Evolutionary conservation across 148 eudicot species (phyloP).

Genomic region (Simmondsia chinensis): DNA sequence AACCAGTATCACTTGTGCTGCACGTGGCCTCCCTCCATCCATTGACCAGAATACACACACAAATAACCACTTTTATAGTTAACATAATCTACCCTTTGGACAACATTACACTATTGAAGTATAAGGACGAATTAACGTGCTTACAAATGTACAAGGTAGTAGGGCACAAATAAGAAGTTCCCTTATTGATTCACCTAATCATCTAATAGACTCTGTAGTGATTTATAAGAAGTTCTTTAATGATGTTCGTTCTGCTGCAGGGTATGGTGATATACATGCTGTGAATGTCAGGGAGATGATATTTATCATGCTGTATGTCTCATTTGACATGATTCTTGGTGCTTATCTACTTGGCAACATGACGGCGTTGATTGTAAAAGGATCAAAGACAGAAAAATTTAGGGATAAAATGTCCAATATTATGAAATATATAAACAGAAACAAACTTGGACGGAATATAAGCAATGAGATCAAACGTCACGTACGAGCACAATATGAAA

Average conservation of each 20-base stretch:
- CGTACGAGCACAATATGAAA: constrained; percentile 55
- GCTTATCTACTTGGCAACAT: constrained; percentile 72
- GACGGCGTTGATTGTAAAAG: constrained; percentile 71
- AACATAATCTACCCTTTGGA: too few relatives aligned
- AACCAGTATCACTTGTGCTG: too few relatives aligned
- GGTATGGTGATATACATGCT: constrained; percentile 79
- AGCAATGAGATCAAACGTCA: constrained; percentile 64
- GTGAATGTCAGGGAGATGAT: constrained; percentile 74
- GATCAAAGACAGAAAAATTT: constrained; percentile 56
- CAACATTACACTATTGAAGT: too few relatives aligned
- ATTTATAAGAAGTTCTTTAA: too few relatives aligned
- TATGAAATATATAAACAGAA: constrained; percentile 56
- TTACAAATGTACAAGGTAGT: too few relatives aligned
- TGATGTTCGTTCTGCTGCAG: constrained; percentile 20
- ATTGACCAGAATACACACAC: too few relatives aligned
- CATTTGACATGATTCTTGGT: constrained; percentile 70
- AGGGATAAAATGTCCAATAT: constrained; percentile 68
- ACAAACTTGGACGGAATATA: constrained; percentile 47
- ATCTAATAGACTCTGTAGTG: not conserved
- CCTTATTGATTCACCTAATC: too few relatives aligned
- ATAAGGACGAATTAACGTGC: too few relatives aligned
- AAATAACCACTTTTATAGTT: too few relatives aligned
- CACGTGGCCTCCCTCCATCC: too few relatives aligned
- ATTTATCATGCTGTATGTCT: constrained; percentile 67
- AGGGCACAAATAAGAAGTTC: too few relatives aligned